Conservation (phyloP, 129 eudicot genomes). For the Mikania micrantha region DNA sequence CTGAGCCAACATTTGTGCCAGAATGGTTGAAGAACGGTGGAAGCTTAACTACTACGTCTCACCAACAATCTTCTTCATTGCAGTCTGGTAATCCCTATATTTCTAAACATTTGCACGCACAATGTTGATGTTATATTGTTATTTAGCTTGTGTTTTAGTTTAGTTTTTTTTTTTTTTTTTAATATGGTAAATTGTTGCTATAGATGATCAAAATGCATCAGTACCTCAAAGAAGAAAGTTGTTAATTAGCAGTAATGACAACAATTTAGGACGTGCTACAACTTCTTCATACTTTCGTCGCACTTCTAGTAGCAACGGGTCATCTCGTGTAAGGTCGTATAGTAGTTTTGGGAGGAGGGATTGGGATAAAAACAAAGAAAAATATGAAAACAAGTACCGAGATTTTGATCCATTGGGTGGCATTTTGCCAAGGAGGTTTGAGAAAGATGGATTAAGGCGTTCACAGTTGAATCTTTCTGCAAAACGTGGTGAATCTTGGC, state of each 20-base stretch:
- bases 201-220: conserved; percentile 47
- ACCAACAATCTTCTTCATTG: not conserved
- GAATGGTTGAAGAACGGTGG: conserved; percentile 80
- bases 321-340: conserved; percentile 54
- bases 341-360: conserved; percentile 63
- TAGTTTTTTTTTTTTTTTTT: not conserved
- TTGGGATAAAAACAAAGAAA: conserved; percentile 59
- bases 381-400: conserved; percentile 41
- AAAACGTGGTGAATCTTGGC: conserved; percentile 58
- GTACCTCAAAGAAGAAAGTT: conserved; percentile 44
- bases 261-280: conserved; percentile 42
- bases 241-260: conserved; percentile 38
- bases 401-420: conserved; percentile 54
- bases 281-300: conserved; percentile 65
- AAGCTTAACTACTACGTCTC: conserved; percentile 32
- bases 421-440: conserved; percentile 46
- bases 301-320: conserved; percentile 62
- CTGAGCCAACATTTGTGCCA: conserved; percentile 86
- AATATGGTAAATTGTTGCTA: not conserved
- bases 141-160: not conserved
- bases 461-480: conserved; percentile 69
- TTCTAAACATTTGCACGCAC: not conserved
- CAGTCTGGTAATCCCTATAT: conserved; percentile 39
- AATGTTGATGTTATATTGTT: not conserved
- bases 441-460: conserved; percentile 69